Evolutionary conservation across 331 rosid species (phyloP).

Genomic region (Rhamnella rubrinervis): DNA sequence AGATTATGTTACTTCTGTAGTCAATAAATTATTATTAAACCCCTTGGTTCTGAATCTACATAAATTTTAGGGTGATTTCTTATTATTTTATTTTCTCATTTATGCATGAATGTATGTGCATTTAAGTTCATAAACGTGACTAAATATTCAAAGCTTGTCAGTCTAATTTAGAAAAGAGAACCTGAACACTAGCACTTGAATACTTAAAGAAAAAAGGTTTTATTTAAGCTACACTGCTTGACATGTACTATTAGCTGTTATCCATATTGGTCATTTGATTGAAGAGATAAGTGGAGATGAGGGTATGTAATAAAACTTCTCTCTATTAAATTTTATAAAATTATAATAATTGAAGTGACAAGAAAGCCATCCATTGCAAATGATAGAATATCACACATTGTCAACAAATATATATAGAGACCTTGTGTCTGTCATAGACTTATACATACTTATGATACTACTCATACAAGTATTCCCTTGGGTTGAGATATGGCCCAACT

Average conservation of each 20-base stretch:
- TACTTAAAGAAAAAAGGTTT: too few relatives aligned
- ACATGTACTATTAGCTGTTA: too few relatives aligned
- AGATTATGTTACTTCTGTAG: neutral
- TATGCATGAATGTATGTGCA: conserved; percentile 6
- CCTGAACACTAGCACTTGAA: too few relatives aligned
- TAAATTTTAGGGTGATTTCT: neutral
- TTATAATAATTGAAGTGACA: neutral
- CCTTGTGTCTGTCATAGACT: neutral
- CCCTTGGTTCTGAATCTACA: neutral
- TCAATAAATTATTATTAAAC: neutral
- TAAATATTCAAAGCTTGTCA: too few relatives aligned
- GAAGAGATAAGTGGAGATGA: too few relatives aligned
- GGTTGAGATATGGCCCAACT: neutral
- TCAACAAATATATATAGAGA: neutral
- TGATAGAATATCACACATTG: neutral
- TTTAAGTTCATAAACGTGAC: neutral
- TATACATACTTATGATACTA: neutral
- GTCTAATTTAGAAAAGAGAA: too few relatives aligned
- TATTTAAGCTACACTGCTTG: too few relatives aligned
- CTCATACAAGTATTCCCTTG: neutral
- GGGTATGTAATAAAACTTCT: too few relatives aligned
- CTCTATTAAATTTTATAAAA: too few relatives aligned
- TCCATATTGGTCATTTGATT: too few relatives aligned
- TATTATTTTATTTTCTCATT: neutral
- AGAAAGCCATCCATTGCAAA: neutral